Evolutionary conservation across 1,284 basidiomycete species (phyloP), one percentile per base, ranked within the genome.

Genomic region (Ustilago cynodontis): DNA sequence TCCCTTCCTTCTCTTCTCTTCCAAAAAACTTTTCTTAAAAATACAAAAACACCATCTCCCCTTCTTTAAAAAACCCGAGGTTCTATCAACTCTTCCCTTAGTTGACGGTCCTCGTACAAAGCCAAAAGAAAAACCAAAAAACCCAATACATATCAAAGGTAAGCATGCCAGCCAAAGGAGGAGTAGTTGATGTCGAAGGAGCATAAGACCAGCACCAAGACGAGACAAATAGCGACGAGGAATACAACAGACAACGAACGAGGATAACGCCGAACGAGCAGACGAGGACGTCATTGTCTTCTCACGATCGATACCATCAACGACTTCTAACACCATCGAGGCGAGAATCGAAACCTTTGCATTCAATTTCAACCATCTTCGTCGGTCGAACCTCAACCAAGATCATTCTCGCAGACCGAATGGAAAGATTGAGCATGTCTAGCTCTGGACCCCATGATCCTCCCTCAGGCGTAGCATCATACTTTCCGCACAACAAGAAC

Each of bases 41-140:
- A 63, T 35, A 61, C 66, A 73, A 72, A 73, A 73, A 73, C 71
- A 73, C 71, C 71, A 55, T 68, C 71, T 62, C 41, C 43, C n/a
- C 56, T 52, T 37, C 37, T 31, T 8, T 51, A 63, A 67, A 72
- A 72, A 72, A 53, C 59, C 64, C 70, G 61, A 72, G 70, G 70
- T 72, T 50, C 61, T 57, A 66, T 67, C 70, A 60, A 64, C 65
- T 56, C 39, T 51, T 20, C 41, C 31, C 26, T 18, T 29, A 49
- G 64, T 67, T 58, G 65, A 58, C 65, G 22, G 61, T 68, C 71
- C 65, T 73, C 62, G 71, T 68, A 68, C 39, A 67, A 73, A 58
- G 61, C 59, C 62, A 64, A 62, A 71, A 59, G 45, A 65, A 73
- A 63, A 72, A 29, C 45, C 49, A 67, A 61, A 74, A 68, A 70